phyloP scores from a whole-genome alignment of 2,329 filamentous ascomycete species.

The Penicillium palitans region DNA sequence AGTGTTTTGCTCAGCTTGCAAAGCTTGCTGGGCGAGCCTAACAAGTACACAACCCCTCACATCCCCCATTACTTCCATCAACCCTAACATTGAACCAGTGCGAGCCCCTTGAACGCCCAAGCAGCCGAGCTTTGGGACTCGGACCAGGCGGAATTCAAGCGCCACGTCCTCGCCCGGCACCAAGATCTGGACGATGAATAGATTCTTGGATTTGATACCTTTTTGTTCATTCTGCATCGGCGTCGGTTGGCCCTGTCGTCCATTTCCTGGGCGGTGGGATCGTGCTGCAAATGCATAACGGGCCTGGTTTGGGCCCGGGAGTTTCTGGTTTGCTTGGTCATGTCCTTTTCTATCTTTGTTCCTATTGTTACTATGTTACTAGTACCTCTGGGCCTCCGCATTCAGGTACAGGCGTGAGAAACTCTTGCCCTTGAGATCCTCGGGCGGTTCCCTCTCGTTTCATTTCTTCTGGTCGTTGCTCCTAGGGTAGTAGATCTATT shows the following conservation, averaged over 20 bases:
- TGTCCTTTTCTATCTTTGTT: constrained; percentile 14
- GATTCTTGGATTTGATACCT: constrained; percentile 7
- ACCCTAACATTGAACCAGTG: constrained; percentile 52
- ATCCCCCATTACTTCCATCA: not conserved
- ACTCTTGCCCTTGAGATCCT: not conserved
- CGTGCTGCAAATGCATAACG: constrained; percentile 25
- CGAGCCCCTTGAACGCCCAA: constrained; percentile 92
- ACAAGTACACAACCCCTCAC: constrained; percentile 69
- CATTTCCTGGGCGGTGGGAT: constrained; percentile 4
- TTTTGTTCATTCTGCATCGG: constrained; percentile 15
- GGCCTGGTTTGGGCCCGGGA: constrained; percentile 22
- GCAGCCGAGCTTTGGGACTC: constrained; percentile 95
- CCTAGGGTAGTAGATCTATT: not conserved
- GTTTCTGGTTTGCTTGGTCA: constrained; percentile 19
- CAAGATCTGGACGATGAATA: constrained; percentile 56
- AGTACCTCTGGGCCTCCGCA: not conserved
- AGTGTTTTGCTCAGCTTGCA: constrained; percentile 91
- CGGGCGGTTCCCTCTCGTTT: not conserved
- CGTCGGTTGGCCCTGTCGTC: constrained; percentile 17
- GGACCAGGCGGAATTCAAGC: constrained; percentile 82
- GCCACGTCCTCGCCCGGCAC: constrained; percentile 64
- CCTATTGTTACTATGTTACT: not conserved
- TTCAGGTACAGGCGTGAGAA: constrained; percentile 17
- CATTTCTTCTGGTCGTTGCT: not conserved
- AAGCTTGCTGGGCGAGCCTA: constrained; percentile 92